Conservation (phyloP, 2,329 filamentous ascomycete genomes). For the Talaromyces funiculosus region DNA sequence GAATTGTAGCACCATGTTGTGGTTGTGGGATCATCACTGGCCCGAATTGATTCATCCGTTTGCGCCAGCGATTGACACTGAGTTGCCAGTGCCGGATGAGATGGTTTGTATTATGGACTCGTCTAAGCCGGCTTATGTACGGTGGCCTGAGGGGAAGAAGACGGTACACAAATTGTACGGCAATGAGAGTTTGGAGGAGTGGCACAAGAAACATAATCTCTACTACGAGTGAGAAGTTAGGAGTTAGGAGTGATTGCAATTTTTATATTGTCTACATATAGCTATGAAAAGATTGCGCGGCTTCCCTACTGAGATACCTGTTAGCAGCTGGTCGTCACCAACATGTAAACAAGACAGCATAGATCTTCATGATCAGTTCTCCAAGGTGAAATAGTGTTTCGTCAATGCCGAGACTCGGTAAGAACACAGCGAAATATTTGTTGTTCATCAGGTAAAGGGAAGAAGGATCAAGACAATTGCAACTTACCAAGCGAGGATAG, state of each 20-base stretch:
- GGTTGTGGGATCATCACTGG: conserved; percentile 45
- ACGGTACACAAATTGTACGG: conserved; percentile 36
- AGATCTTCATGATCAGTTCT: conserved; percentile 51
- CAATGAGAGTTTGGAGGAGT: conserved; percentile 38
- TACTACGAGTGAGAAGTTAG: conserved; percentile 27
- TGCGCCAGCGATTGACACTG: conserved; percentile 46
- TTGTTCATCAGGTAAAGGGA: conserved; percentile 48
- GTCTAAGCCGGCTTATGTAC: conserved; percentile 44
- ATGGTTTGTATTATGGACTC: conserved; percentile 43
- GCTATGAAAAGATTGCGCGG: neutral
- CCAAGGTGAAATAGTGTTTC: conserved; percentile 57
- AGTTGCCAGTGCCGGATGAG: conserved; percentile 40
- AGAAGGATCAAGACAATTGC: neutral
- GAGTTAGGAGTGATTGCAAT: no score
- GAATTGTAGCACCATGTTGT: conserved; percentile 44
- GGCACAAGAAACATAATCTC: conserved; percentile 41
- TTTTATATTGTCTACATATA: neutral
- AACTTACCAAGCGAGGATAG: conserved; percentile 1
- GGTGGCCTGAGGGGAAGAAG: conserved; percentile 46
- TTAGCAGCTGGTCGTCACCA: conserved; percentile 19
- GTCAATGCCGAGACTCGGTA: conserved; percentile 54
- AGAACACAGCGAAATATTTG: conserved; percentile 60
- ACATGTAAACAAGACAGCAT: neutral
- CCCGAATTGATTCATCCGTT: conserved; percentile 47
- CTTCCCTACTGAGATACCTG: neutral